Conservation (phyloP, 2,329 filamentous ascomycete species). For the Polychaeton citri region DNA sequence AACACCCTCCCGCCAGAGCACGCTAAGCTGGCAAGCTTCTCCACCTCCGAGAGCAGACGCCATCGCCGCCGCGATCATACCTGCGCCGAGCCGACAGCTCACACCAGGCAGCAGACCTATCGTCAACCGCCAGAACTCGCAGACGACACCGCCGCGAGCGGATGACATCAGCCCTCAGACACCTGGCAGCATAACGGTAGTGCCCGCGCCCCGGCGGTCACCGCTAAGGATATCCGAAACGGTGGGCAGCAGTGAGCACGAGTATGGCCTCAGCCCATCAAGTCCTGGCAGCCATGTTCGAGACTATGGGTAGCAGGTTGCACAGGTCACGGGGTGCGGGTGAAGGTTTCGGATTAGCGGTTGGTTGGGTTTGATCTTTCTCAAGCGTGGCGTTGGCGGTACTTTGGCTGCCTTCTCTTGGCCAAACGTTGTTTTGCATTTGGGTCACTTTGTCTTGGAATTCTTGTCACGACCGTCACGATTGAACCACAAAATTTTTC, state of each 20-base stretch:
- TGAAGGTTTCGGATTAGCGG: too few species aligned
- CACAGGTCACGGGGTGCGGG: too few species aligned
- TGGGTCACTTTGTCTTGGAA: too few species aligned
- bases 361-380: not conserved
- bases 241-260: not conserved
- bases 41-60: constrained; percentile 1
- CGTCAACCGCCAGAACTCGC: constrained; percentile 1
- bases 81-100: not conserved
- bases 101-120: not conserved
- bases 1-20: constrained; percentile 6
- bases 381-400: not conserved
- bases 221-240: constrained; percentile 1
- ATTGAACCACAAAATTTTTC: too few species aligned
- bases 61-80: not conserved
- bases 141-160: constrained; percentile 11
- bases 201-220: constrained; percentile 13
- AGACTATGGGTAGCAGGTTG: too few species aligned
- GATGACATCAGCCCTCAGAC: constrained; percentile 17
- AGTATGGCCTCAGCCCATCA: too few species aligned
- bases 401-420: too few species aligned
- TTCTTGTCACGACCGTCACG: too few species aligned
- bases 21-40: not conserved
- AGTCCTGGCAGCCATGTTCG: too few species aligned
- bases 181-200: constrained; percentile 9
- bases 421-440: too few species aligned